Base-by-base conservation (phyloP, 768 basidiomycete genomes). In the Tylopilus sp. region DNA sequence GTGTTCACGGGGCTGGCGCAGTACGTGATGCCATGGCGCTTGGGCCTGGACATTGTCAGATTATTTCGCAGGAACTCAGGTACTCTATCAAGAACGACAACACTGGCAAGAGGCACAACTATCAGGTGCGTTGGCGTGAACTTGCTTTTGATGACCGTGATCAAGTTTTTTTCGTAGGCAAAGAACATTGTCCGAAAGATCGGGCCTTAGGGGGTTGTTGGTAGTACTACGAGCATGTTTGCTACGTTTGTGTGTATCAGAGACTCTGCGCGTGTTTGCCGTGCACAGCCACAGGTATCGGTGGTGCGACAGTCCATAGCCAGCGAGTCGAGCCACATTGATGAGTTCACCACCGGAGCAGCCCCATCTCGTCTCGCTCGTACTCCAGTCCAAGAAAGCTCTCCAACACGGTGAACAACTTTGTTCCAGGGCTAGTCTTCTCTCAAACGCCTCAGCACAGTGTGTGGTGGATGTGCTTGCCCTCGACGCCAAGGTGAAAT, bases 331-430 rank as follows among this genome's bases (percentile, higher is more conserved):
- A n/a, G n/a, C n/a, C n/a, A n/a, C n/a, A n/a, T n/a, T n/a, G n/a
- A 4, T 20, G 31, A 33, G 6, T 15, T 18, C 1, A 7, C 56
- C 36, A 20, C 33, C 64, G 5, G 77, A 79, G 46, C 79, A 81
- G 48, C 78, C 85, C 4, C 81, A 86, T 53, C 80, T 91, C 20
- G 79, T 88, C 30, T 82, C 86, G 21, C 80, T 93, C 10, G 86
- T 89, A 11, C 72, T 86, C 1, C 85, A 88, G 60, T 91, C 90
- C 2, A 87, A 91, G 75, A 88, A 87, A 60, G 90, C 88, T 0
- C 77, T 93, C 3, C 83, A 88, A 55, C 80, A 85, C 35, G 90
- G 88, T 1, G 79, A 91, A 70, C 78, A 83, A 44, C 76, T 92
- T 6, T 92, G 91, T 61, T 79, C 79, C 1, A 76, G 73, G 31